A percentile compares a stretch with the other conserved stretches of the same genome.
These are phyloP conservation scores for Baudoinia panamericana DNA, from an alignment of 495 filamentous ascomycete genomes.

Conservation along the genomic window DNA sequence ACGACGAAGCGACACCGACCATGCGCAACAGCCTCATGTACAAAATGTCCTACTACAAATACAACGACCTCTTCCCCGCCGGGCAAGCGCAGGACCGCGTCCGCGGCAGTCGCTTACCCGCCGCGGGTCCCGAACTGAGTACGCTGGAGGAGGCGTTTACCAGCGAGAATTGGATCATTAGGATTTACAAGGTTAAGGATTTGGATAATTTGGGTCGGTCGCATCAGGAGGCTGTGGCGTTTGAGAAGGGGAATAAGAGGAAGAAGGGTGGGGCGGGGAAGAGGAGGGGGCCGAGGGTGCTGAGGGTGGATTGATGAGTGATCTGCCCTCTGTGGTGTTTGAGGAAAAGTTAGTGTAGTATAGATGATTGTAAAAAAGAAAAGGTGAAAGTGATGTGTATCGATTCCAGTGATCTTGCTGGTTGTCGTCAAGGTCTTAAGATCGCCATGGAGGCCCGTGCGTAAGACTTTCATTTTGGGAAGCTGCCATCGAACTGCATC, in stretches of 20 bases:
- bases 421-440: too few species aligned
- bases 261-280: constrained; percentile 62
- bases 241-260: constrained; percentile 90
- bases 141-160: constrained; percentile 95
- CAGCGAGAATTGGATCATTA: constrained; percentile 99
- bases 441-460: too few species aligned
- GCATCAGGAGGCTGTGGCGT: constrained; percentile 69
- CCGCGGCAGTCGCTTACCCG: constrained; percentile 65
- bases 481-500: too few species aligned
- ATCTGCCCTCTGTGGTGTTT: too few species aligned
- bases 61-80: constrained; percentile 75
- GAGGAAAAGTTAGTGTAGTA: too few species aligned
- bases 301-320: constrained; percentile 60
- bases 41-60: constrained; percentile 99
- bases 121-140: constrained; percentile 72
- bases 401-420: too few species aligned
- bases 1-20: constrained; percentile 83
- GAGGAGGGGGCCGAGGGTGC: constrained; percentile 62
- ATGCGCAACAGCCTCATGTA: constrained; percentile 99
- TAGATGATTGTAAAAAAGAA: too few species aligned
- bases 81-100: constrained; percentile 91
- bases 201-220: constrained; percentile 91
- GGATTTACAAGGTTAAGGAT: constrained; percentile 99
- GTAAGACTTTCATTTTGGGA: too few species aligned
- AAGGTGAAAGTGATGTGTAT: too few species aligned